Conservation (phyloP, 2,329 filamentous ascomycete species). For the Fusarium subglutinans region DNA sequence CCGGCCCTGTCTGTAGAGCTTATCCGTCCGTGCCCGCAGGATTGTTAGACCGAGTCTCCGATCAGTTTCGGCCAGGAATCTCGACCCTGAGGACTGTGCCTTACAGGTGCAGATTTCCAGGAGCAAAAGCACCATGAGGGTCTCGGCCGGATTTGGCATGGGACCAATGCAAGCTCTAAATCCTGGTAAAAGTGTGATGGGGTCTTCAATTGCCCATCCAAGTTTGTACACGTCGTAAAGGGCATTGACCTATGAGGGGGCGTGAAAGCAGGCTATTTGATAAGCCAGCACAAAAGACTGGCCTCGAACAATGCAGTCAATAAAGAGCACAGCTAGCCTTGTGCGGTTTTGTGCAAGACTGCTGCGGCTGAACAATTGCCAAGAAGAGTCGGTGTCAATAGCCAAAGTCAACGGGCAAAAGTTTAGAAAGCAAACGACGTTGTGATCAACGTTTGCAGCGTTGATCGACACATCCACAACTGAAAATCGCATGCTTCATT, state of each 20-base stretch:
- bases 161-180: neutral
- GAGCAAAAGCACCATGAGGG: neutral
- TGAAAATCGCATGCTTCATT: neutral
- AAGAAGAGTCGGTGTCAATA: neutral
- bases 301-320: neutral
- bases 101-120: constrained; percentile 5
- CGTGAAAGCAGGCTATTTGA: neutral
- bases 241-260: neutral
- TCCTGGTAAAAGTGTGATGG: neutral
- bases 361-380: neutral
- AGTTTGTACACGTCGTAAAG: neutral
- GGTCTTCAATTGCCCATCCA: neutral
- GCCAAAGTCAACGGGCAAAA: neutral
- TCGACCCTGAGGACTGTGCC: constrained; percentile 9
- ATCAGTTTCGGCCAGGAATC: neutral
- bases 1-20: neutral
- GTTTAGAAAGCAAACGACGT: neutral
- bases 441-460: neutral
- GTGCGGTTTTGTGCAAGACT: neutral
- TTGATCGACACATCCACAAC: neutral
- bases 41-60: neutral
- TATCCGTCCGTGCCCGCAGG: neutral
- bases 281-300: neutral
- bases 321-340: neutral
- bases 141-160: neutral